Percentiles rank a stretch among this genome's conserved stretches.
Conservation (phyloP, 2,329 filamentous ascomycete genomes). For the Davidsoniella eucalypti region DNA sequence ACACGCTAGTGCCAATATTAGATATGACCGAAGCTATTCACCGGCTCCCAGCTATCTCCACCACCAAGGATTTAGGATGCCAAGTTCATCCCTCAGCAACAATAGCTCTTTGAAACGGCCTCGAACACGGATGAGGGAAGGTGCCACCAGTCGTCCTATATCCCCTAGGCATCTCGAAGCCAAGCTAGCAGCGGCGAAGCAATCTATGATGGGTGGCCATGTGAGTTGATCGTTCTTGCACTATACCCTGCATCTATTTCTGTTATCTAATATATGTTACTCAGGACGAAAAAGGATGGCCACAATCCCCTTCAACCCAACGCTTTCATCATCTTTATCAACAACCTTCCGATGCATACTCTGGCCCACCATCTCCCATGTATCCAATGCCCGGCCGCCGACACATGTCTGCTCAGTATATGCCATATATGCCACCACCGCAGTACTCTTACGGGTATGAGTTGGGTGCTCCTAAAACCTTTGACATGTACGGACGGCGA, state of each 20-base stretch:
- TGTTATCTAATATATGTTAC: no score
- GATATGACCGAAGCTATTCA: not conserved
- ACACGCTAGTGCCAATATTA: not conserved
- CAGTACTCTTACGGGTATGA: conserved; percentile 1
- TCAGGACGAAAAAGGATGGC: no score
- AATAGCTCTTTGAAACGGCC: not conserved
- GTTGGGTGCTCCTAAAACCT: not conserved
- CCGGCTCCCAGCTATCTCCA: conserved; percentile 4
- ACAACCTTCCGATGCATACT: not conserved
- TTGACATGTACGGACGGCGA: not conserved
- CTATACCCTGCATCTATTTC: no score
- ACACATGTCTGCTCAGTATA: conserved; percentile 6
- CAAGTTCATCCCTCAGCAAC: not conserved
- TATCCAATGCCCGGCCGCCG: not conserved
- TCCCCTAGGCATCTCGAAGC: not conserved
- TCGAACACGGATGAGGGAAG: not conserved
- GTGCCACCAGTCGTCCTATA: not conserved
- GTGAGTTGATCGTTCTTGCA: not conserved
- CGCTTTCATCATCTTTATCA: no score
- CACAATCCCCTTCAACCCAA: no score
- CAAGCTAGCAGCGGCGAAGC: no score
- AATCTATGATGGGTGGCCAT: not conserved
- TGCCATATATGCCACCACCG: conserved; percentile 2
- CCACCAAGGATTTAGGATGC: not conserved
- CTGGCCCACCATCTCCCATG: not conserved